Conservation (phyloP, 345 rosid genomes). For the Brassica incana region DNA sequence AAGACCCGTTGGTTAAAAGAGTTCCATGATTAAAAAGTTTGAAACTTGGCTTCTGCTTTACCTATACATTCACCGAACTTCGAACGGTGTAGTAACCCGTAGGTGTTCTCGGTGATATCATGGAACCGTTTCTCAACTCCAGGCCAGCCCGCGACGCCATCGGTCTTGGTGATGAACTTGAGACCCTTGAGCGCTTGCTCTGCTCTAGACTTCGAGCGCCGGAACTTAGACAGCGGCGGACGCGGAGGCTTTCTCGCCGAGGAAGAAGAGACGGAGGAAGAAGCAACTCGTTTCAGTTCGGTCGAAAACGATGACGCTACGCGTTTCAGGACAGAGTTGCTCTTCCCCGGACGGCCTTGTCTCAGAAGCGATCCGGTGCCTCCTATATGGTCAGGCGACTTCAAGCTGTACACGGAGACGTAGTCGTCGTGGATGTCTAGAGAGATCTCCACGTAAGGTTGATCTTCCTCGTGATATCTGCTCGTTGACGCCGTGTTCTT, state of each 20-base stretch:
- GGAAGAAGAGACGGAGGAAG: slow-evolving; percentile 41
- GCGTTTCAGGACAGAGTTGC: slow-evolving; percentile 31
- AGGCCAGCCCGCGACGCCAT: slow-evolving; percentile 64
- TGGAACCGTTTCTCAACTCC: slow-evolving; percentile 60
- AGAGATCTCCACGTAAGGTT: slow-evolving; percentile 74
- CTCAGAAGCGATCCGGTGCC: slow-evolving; percentile 65
- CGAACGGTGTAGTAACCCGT: slow-evolving; percentile 53
- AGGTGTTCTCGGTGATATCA: slow-evolving; percentile 44
- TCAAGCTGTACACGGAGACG: slow-evolving; percentile 74
- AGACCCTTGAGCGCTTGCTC: slow-evolving; percentile 62
- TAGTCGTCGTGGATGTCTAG: slow-evolving; percentile 70
- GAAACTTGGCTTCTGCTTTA: slow-evolving; percentile 5
- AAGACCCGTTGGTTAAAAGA: no score
- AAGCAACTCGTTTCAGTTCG: slow-evolving; percentile 53
- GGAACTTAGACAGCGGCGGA: slow-evolving; percentile 8
- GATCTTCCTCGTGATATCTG: slow-evolving; percentile 22
- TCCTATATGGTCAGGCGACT: slow-evolving; percentile 44
- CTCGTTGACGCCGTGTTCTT: not conserved
- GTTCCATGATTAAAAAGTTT: not conserved
- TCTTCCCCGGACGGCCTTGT: slow-evolving; percentile 48
- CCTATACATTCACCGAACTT: slow-evolving; percentile 77
- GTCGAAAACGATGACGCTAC: slow-evolving; percentile 61
- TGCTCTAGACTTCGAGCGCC: slow-evolving; percentile 48
- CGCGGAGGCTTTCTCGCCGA: slow-evolving; percentile 39
- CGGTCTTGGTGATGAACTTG: slow-evolving; percentile 68